Evolutionary conservation across 805 yeast genomes (phyloP), one percentile per base, ranked within the genome.

Genomic region (Nematodospora valgi): DNA sequence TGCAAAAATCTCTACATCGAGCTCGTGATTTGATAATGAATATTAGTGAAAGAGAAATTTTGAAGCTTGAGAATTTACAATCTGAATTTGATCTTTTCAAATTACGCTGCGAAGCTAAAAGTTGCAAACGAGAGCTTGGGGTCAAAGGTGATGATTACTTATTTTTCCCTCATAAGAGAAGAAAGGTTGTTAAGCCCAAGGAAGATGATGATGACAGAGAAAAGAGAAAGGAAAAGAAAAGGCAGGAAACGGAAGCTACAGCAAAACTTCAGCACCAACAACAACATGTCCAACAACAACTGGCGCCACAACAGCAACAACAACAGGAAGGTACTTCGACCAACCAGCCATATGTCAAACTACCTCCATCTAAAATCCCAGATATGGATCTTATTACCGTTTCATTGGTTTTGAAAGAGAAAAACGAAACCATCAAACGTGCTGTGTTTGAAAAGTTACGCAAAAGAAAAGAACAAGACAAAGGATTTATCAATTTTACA

Each of bases 281-380:
- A 20, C 37, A 26, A 18, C 17, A 13, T 9, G 28, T 12, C 8
- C 19, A 22, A 18, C 29, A 22, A 26, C 43, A 15, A 41, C 37
- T 9, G 21, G 46, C 2, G 38, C 43, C 11, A 32, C 45, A 14
- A 35, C 41, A 4, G 15, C 43, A 38, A 28, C 41, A 28, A 22
- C 44, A 38, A 31, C 43, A 47, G 17, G 44, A 40, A 35, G 39
- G 51, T 16, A 37, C 54, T 12, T 43, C 60, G 3, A 66, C 41
- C 54, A 70, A 71, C 24, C 91, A 86, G 52, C 88, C 94, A 16
- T 85, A 88, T 62, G 94, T 87, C 47, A 82, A 84, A 49, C 58
- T 87, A 25, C 95, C 96, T 3, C 82, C 93, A 24, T 84, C 96
- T 2, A 86, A 87, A 59, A 85, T 91, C 44, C 97, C 98, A 11